Conservation (phyloP, 2,329 filamentous ascomycete species). For the Fusarium dlaminii region DNA sequence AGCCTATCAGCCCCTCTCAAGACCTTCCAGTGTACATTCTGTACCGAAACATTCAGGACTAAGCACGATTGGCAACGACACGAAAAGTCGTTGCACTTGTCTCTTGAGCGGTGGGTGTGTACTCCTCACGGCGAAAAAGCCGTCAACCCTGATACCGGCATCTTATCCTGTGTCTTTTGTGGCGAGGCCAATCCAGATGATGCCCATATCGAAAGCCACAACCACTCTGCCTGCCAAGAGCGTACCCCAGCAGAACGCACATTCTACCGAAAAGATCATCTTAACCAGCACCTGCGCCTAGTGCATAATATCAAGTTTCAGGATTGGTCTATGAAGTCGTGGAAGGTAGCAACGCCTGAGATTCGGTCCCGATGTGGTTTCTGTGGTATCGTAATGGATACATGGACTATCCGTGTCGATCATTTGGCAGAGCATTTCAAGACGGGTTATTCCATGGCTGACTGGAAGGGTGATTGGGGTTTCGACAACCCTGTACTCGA, state of each 20-base stretch:
- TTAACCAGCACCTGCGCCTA: conserved; percentile 72
- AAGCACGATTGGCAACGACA: conserved; percentile 78
- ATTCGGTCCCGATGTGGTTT: conserved; percentile 73
- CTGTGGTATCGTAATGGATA: conserved; percentile 69
- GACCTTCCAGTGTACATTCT: conserved; percentile 74
- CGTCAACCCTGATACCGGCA: conserved; percentile 67
- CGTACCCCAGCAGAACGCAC: conserved; percentile 69
- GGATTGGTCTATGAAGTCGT: conserved; percentile 71
- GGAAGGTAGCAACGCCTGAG: conserved; percentile 68
- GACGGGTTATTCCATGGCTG: conserved; percentile 71
- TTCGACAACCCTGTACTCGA: conserved; percentile 69
- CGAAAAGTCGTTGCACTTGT: conserved; percentile 73
- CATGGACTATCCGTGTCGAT: conserved; percentile 68
- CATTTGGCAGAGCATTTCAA: conserved; percentile 76
- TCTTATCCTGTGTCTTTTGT: conserved; percentile 68
- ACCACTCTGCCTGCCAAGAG: conserved; percentile 72
- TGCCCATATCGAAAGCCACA: conserved; percentile 67
- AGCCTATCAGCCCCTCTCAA: conserved; percentile 57
- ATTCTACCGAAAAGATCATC: conserved; percentile 73
- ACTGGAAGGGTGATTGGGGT: conserved; percentile 77
- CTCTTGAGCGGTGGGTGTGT: conserved; percentile 73
- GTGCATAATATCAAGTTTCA: conserved; percentile 70
- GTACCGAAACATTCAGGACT: conserved; percentile 72
- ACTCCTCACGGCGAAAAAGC: conserved; percentile 65
- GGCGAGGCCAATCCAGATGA: conserved; percentile 64